Percentiles rank a stretch among this genome's conserved stretches.
phyloP scores from a whole-genome alignment of 139 green algal genomes.

The Coelastrella sp. region DNA sequence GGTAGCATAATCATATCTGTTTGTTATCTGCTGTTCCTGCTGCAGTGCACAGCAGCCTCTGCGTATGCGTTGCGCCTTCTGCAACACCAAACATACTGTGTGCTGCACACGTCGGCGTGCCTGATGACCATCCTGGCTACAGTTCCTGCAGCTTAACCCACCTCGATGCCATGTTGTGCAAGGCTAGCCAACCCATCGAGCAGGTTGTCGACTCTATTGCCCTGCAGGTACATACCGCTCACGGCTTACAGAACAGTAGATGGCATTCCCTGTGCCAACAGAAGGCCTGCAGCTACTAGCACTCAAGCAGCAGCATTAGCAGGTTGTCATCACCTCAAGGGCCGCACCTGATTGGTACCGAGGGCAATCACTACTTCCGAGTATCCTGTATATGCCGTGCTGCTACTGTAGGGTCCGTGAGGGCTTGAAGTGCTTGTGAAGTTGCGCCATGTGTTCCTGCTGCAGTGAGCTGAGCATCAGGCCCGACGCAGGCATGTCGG shows the following conservation, averaged over 20 bases:
- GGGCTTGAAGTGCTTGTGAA: neutral
- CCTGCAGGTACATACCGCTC: conserved; percentile 30
- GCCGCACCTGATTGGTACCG: conserved; percentile 67
- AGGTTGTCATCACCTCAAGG: neutral
- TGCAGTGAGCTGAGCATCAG: neutral
- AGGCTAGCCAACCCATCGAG: conserved; percentile 42
- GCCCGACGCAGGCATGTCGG: neutral
- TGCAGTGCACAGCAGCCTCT: too few species aligned
- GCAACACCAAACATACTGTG: too few species aligned
- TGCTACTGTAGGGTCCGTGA: neutral
- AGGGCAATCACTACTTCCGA: conserved; percentile 69
- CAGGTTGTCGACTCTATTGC: conserved; percentile 51
- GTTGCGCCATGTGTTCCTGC: neutral
- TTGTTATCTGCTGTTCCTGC: too few species aligned
- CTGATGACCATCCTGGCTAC: too few species aligned
- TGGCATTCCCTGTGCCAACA: neutral
- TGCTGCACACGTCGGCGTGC: too few species aligned
- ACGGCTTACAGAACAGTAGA: neutral
- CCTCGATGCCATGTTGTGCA: conserved; percentile 49
- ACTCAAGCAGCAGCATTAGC: too few species aligned
- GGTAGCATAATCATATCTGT: too few species aligned
- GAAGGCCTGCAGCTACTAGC: neutral
- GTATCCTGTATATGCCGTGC: conserved; percentile 5
- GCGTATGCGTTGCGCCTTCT: too few species aligned
- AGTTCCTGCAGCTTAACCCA: neutral